Conservation (phyloP, 441 rosid species). For the Erodium chrysanthum region DNA sequence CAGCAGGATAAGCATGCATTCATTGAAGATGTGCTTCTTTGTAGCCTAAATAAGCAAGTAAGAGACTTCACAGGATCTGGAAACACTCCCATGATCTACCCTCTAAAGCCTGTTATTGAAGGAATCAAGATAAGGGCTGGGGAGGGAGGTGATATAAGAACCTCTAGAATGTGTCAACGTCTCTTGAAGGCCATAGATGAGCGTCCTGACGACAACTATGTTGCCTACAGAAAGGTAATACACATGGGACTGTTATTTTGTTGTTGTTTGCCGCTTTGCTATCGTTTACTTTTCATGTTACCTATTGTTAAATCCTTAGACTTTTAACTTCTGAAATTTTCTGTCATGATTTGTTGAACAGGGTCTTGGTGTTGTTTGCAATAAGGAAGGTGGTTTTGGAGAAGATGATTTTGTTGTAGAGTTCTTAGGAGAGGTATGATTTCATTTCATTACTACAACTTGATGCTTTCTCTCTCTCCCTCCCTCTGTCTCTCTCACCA, state of each 20-base stretch:
- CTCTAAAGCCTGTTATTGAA: conserved; percentile 72
- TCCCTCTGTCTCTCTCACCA: too few species aligned
- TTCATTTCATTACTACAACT: not conserved
- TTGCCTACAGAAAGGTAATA: conserved; percentile 88
- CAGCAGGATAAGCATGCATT: conserved; percentile 67
- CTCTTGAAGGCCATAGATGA: conserved; percentile 72
- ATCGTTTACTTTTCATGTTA: too few species aligned
- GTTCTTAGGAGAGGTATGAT: conserved; percentile 93
- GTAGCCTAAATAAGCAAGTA: conserved; percentile 73
- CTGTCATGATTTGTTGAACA: conserved; percentile 29
- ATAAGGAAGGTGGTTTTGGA: conserved; percentile 87
- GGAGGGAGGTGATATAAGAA: conserved; percentile 57
- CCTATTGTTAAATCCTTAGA: conserved; percentile 7
- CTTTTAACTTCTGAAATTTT: conserved; percentile 13
- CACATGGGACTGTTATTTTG: conserved; percentile 14
- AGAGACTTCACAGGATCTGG: conserved; percentile 81
- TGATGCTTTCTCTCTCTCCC: too few species aligned
- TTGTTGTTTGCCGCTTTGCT: not conserved
- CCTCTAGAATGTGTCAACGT: conserved; percentile 61
- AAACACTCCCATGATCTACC: conserved; percentile 84
- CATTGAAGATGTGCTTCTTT: conserved; percentile 79
- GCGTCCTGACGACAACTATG: conserved; percentile 92
- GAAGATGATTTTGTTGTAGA: conserved; percentile 95
- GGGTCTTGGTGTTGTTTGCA: conserved; percentile 99
- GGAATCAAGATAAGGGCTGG: conserved; percentile 66